phyloP scores from a whole-genome alignment of 176 grass and related monocot species.

The Stipa capillata region DNA sequence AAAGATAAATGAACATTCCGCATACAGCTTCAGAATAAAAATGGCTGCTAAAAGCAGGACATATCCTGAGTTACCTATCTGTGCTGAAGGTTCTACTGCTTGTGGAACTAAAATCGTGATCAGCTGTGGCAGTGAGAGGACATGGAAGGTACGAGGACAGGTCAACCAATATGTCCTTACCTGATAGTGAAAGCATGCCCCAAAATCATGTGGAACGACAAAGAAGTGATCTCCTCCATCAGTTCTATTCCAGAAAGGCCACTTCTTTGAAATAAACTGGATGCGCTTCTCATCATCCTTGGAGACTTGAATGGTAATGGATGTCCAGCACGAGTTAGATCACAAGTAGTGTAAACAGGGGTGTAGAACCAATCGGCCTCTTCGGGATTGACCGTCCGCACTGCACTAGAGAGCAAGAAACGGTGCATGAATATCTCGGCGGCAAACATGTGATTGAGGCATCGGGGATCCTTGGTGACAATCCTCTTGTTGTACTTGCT shows the following conservation, averaged over 20 bases:
- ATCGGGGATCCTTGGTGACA: constrained; percentile 56
- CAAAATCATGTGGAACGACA: constrained; percentile 79
- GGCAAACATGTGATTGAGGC: constrained; percentile 84
- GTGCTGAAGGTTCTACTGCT: neutral
- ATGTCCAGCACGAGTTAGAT: constrained; percentile 81
- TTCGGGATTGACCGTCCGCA: constrained; percentile 66
- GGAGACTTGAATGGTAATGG: constrained; percentile 85
- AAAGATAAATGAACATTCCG: neutral
- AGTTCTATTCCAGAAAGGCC: constrained; percentile 87
- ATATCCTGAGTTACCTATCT: neutral
- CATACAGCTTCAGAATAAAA: neutral
- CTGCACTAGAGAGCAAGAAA: constrained; percentile 68
- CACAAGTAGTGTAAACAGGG: constrained; percentile 76
- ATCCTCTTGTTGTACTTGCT: constrained; percentile 84
- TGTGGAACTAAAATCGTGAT: neutral
- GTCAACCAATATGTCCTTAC: constrained; percentile 20
- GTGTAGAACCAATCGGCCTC: constrained; percentile 91
- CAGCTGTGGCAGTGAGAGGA: neutral
- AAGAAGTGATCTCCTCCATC: constrained; percentile 88
- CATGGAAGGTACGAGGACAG: neutral
- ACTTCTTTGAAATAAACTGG: constrained; percentile 62
- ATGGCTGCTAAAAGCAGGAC: neutral
- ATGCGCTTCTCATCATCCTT: constrained; percentile 87
- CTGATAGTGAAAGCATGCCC: constrained; percentile 90
- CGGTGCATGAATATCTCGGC: constrained; percentile 85